Evolutionary conservation across 2,329 filamentous ascomycete species (phyloP).

Genomic region (Aaosphaeria pasadenensis): DNA sequence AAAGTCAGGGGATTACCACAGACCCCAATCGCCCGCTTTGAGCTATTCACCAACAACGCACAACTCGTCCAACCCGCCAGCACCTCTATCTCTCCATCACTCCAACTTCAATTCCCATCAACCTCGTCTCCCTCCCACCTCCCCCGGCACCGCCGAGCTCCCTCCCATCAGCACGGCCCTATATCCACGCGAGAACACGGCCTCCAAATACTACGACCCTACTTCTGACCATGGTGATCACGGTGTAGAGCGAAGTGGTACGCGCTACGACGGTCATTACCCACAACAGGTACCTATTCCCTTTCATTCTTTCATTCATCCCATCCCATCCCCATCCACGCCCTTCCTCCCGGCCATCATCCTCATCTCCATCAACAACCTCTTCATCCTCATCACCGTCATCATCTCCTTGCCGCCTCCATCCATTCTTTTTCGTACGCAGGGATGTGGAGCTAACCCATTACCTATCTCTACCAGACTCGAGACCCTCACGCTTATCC

Average conservation of each 20-base stretch:
- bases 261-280: constrained; percentile 33
- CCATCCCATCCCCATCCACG: constrained; percentile 1
- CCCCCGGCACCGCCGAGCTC: constrained; percentile 36
- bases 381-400: neutral
- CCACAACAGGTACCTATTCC: constrained; percentile 25
- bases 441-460: neutral
- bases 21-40: constrained; percentile 27
- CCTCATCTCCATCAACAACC: neutral
- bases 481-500: constrained; percentile 34
- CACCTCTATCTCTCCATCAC: constrained; percentile 24
- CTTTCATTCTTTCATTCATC: neutral
- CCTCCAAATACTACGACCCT: constrained; percentile 46
- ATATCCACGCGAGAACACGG: constrained; percentile 36
- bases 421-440: neutral
- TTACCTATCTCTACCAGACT: constrained; percentile 13
- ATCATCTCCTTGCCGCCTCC: neutral
- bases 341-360: neutral
- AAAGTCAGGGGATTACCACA: constrained; percentile 26
- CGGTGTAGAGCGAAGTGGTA: constrained; percentile 24
- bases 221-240: constrained; percentile 44
- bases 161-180: constrained; percentile 39
- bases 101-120: constrained; percentile 18
- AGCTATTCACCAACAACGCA: constrained; percentile 28
- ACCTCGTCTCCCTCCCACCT: constrained; percentile 30
- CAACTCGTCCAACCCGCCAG: constrained; percentile 30